Evolutionary conservation across 169 alveolate species (phyloP).

Genomic region (Plasmodium ovale): DNA sequence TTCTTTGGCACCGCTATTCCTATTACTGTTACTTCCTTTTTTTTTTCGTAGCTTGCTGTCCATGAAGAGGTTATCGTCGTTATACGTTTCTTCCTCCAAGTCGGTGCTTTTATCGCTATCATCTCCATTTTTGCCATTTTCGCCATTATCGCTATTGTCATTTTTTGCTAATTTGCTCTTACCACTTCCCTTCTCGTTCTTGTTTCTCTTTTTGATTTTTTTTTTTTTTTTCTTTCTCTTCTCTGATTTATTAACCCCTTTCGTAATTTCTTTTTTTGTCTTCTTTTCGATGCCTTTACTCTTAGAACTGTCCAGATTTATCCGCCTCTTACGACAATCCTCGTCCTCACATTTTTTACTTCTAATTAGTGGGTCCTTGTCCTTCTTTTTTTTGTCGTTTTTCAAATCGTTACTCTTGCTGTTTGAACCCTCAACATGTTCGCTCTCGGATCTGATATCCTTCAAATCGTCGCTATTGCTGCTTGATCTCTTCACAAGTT

Average conservation of each 20-base stretch:
- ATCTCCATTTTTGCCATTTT: background rate
- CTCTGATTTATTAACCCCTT: background rate
- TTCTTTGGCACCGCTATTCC: background rate
- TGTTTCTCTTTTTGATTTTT: background rate
- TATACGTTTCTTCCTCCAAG: slow-evolving; percentile 34
- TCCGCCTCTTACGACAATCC: background rate
- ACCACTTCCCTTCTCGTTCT: background rate
- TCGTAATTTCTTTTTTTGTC: background rate
- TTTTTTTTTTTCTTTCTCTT: slow-evolving; percentile 47
- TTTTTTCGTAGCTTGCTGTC: slow-evolving; percentile 29
- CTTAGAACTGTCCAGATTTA: too few species aligned
- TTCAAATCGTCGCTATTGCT: too few species aligned
- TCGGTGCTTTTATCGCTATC: background rate
- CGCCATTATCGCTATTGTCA: background rate
- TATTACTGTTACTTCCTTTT: background rate
- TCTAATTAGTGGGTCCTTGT: background rate
- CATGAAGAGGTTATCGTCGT: slow-evolving; percentile 68
- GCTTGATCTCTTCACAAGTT: too few species aligned
- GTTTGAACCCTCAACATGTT: too few species aligned
- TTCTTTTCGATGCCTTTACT: background rate
- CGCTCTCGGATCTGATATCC: background rate
- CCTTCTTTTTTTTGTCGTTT: background rate
- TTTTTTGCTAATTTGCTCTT: background rate
- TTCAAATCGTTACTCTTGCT: too few species aligned
- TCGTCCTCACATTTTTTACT: background rate